A percentile compares a stretch with the other conserved stretches of the same genome.
These are phyloP conservation scores for Coemansia sp. DNA, from an alignment of 192 early-diverging fungal species.

Conservation along the genomic window DNA sequence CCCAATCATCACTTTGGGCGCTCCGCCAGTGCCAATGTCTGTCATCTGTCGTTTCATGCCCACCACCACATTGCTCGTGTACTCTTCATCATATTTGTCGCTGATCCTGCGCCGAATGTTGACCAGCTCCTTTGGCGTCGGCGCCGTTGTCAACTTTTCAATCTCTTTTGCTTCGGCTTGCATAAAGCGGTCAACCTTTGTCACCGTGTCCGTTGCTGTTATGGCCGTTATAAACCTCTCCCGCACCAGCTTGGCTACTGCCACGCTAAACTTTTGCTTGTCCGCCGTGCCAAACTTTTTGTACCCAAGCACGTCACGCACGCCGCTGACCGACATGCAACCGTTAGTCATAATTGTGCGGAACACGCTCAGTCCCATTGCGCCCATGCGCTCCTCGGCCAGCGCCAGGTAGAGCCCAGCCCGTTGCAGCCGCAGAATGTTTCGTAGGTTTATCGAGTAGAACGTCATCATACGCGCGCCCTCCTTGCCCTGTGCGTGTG, in stretches of 20 bases:
- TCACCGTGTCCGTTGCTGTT: constrained; percentile 58
- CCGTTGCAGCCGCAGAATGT: constrained; percentile 61
- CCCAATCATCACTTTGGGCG: constrained; percentile 14
- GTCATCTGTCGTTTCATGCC: constrained; percentile 53
- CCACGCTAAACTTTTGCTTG: constrained; percentile 23
- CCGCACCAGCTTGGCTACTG: constrained; percentile 56
- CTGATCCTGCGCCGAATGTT: constrained; percentile 51
- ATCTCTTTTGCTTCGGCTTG: constrained; percentile 61
- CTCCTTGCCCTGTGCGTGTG: constrained; percentile 67
- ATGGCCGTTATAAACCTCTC: constrained; percentile 65
- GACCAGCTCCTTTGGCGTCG: constrained; percentile 64
- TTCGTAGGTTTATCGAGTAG: constrained; percentile 62
- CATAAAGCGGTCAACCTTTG: constrained; percentile 62
- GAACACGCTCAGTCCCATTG: constrained; percentile 57
- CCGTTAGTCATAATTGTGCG: constrained; percentile 54
- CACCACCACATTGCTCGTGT: constrained; percentile 41
- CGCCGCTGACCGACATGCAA: constrained; percentile 30
- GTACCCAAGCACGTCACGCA: constrained; percentile 26
- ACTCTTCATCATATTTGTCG: constrained; percentile 56
- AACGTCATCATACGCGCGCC: constrained; percentile 61
- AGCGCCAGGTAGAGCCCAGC: constrained; percentile 59
- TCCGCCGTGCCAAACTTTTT: constrained; percentile 16
- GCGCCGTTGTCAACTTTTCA: constrained; percentile 57
- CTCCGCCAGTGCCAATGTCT: not conserved
- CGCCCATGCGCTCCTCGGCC: constrained; percentile 58